Conservation (phyloP, 2,329 filamentous ascomycete genomes). For the Scedosporium dehoogii region DNA sequence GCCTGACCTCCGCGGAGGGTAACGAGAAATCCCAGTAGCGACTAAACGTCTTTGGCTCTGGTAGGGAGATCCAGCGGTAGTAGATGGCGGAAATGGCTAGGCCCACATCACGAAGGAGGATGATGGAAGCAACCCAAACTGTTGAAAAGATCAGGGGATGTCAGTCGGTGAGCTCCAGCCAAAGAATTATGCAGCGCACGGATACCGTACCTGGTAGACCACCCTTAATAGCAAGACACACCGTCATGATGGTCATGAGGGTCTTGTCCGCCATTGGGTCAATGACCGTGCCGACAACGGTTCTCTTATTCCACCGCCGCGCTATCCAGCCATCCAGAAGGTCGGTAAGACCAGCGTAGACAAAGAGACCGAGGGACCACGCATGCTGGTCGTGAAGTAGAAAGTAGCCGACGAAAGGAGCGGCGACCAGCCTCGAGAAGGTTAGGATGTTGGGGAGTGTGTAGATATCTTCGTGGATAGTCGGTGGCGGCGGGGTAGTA, state of each 20-base stretch:
- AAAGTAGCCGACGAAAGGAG: conserved; percentile 80
- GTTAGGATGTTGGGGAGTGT: conserved; percentile 93
- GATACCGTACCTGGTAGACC: conserved; percentile 58
- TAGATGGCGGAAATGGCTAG: conserved; percentile 83
- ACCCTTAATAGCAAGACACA: conserved; percentile 75
- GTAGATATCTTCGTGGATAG: conserved; percentile 79
- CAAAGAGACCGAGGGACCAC: conserved; percentile 75
- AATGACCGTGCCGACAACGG: conserved; percentile 88
- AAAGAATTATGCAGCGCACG: neutral
- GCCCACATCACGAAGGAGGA: conserved; percentile 78
- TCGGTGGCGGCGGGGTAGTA: neutral
- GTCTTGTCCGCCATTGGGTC: conserved; percentile 96
- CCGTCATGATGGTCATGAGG: conserved; percentile 87
- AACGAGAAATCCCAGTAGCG: conserved; percentile 97
- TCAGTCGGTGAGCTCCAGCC: neutral
- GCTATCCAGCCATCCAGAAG: conserved; percentile 92
- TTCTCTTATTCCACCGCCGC: conserved; percentile 75
- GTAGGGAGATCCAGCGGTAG: conserved; percentile 90
- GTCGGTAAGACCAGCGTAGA: conserved; percentile 85
- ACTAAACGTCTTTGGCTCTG: conserved; percentile 81
- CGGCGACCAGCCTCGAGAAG: conserved; percentile 70
- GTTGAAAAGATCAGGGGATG: neutral
- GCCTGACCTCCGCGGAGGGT: conserved; percentile 74
- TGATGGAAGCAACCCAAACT: conserved; percentile 84
- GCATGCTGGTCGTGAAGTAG: conserved; percentile 74